These are phyloP conservation scores for Andrographis paniculata DNA, from an alignment of 305 asterid genomes.

Conservation along the genomic window DNA sequence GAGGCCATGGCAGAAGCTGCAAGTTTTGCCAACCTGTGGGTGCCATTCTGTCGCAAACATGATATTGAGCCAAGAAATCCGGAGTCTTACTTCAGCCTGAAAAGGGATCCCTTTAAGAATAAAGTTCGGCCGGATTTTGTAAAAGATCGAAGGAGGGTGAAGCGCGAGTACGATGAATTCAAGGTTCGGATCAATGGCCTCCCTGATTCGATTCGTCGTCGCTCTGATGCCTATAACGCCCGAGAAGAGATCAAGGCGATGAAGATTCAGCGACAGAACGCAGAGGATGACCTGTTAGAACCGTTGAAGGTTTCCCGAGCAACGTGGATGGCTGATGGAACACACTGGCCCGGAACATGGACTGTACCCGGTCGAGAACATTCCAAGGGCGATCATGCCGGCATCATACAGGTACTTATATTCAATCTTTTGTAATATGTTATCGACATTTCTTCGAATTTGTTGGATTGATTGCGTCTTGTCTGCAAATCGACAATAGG, in stretches of 20 bases:
- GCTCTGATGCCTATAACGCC: conserved; percentile 93
- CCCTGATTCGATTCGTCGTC: conserved; percentile 88
- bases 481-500: too few species aligned
- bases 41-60: conserved; percentile 80
- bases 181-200: conserved; percentile 73
- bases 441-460: too few species aligned
- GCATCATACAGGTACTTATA: conserved; percentile 63
- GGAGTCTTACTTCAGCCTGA: conserved; percentile 66
- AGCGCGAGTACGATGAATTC: conserved; percentile 86
- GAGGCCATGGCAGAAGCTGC: too few species aligned
- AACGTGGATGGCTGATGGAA: conserved; percentile 97
- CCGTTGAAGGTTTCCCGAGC: conserved; percentile 76
- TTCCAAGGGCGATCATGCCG: conserved; percentile 78
- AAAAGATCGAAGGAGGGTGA: conserved; percentile 82
- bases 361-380: conserved; percentile 55
- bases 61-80: conserved; percentile 80
- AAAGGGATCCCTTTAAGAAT: conserved; percentile 69
- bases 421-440: too few species aligned
- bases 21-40: conserved; percentile 79
- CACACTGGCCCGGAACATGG: conserved; percentile 91
- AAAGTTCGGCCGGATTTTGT: conserved; percentile 69
- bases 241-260: conserved; percentile 82
- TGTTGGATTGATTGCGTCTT: conserved; percentile 21
- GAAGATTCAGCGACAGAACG: conserved; percentile 63
- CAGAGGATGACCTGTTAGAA: conserved; percentile 53